A percentile compares a stretch with the other conserved stretches of the same genome.
These are phyloP conservation scores for Postia placenta DNA, from an alignment of 768 basidiomycete genomes.

Conservation along the genomic window DNA sequence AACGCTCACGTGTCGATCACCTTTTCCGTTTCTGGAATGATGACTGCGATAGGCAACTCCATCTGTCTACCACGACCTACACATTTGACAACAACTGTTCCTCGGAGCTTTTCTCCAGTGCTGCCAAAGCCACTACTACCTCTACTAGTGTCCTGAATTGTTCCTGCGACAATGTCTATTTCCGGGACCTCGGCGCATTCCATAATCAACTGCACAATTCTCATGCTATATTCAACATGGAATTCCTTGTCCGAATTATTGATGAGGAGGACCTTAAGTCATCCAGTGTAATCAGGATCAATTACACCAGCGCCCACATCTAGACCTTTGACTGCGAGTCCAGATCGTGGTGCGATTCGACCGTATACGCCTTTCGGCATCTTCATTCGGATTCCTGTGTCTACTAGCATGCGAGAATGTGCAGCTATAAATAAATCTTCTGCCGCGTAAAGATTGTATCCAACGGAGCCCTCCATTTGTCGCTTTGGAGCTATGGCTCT, in stretches of 20 bases:
- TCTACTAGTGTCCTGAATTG: not conserved
- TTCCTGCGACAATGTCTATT: not conserved
- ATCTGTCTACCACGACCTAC: constrained; percentile 3
- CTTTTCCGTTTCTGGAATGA: constrained; percentile 1
- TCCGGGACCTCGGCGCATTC: not conserved
- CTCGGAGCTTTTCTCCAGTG: not conserved
- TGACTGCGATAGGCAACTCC: constrained; percentile 9
- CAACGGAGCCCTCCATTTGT: too few relatives aligned
- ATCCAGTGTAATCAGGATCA: constrained; percentile 2
- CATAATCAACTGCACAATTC: constrained; percentile 5
- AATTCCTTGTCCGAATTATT: not conserved
- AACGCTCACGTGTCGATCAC: constrained; percentile 8
- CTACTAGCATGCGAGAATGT: too few relatives aligned
- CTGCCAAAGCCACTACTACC: not conserved
- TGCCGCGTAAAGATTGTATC: too few relatives aligned
- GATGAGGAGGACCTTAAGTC: constrained; percentile 3
- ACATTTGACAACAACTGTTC: constrained; percentile 9
- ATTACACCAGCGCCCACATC: constrained; percentile 4
- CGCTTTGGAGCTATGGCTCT: too few relatives aligned
- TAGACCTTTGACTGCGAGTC: not conserved
- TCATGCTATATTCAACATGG: not conserved
- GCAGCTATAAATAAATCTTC: too few relatives aligned
- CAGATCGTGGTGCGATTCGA: constrained; percentile 1
- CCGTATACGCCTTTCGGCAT: too few relatives aligned
- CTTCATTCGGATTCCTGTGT: too few relatives aligned